Evolutionary conservation across 2,329 filamentous ascomycete species (phyloP).

Genomic region (Xylariales sp.): DNA sequence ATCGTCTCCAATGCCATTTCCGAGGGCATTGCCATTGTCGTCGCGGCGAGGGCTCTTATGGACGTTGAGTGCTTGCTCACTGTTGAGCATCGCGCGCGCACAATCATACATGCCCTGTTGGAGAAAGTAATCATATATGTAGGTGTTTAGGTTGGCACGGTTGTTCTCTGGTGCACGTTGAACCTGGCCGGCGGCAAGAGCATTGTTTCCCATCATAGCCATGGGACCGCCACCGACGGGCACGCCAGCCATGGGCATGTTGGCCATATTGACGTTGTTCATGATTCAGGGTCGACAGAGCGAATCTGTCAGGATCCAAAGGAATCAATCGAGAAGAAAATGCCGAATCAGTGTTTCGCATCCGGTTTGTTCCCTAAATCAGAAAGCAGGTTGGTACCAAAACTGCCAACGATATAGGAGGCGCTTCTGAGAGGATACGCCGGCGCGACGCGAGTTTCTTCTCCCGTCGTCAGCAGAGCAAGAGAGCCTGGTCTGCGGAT

Average conservation of each 20-base stretch:
- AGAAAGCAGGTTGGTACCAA: slow-evolving; percentile 20
- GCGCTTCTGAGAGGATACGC: slow-evolving; percentile 23
- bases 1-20: slow-evolving; percentile 78
- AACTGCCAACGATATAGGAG: slow-evolving; percentile 17
- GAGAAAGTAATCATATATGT: slow-evolving; percentile 92
- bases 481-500: slow-evolving; percentile 26
- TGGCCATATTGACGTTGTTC: slow-evolving; percentile 76
- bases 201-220: slow-evolving; percentile 73
- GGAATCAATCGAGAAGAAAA: slow-evolving; percentile 44
- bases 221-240: slow-evolving; percentile 70
- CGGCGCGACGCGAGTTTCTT: slow-evolving; percentile 15
- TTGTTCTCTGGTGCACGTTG: slow-evolving; percentile 55
- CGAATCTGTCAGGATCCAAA: slow-evolving; percentile 50
- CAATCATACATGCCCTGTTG: slow-evolving; percentile 86
- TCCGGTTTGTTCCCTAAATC: slow-evolving; percentile 41
- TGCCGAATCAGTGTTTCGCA: slow-evolving; percentile 44
- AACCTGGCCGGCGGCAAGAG: slow-evolving; percentile 51
- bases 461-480: slow-evolving; percentile 27
- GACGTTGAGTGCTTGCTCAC: slow-evolving; percentile 74
- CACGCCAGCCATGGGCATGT: slow-evolving; percentile 75
- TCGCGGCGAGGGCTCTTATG: slow-evolving; percentile 76
- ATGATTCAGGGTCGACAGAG: slow-evolving; percentile 58
- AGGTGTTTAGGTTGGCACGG: slow-evolving; percentile 78
- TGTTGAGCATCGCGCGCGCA: slow-evolving; percentile 77
- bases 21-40: slow-evolving; percentile 72